phyloP scores from a whole-genome alignment of 768 basidiomycete species.

The Infundibulicybe gibba region DNA sequence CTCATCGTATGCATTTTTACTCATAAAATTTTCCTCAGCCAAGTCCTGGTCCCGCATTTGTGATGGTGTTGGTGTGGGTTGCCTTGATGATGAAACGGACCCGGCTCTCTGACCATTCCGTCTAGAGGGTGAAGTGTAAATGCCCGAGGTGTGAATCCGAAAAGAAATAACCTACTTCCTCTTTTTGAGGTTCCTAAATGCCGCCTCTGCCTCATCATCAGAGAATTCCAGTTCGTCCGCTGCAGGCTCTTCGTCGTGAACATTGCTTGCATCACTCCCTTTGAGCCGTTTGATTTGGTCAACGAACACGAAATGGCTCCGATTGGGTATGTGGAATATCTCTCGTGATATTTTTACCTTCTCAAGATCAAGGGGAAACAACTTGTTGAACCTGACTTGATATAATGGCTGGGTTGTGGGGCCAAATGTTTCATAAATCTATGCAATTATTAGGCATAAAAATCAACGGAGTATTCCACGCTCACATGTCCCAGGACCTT shows the following conservation, averaged over 20 bases:
- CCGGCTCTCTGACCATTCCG: constrained; percentile 47
- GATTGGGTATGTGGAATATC: constrained; percentile 80
- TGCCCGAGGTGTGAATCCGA: constrained; percentile 2
- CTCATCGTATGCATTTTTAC: constrained; percentile 62
- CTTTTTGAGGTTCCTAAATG: constrained; percentile 59
- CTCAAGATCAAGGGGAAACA: constrained; percentile 56
- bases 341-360: constrained; percentile 52
- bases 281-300: constrained; percentile 64
- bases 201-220: constrained; percentile 89
- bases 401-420: constrained; percentile 90
- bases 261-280: constrained; percentile 93
- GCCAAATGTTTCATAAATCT: constrained; percentile 96
- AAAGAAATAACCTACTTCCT: constrained; percentile 41
- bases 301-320: constrained; percentile 83
- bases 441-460: constrained; percentile 8
- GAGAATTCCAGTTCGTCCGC: constrained; percentile 93
- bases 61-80: constrained; percentile 50
- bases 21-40: constrained; percentile 37
- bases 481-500: constrained; percentile 89
- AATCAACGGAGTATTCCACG: constrained; percentile 8
- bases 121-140: constrained; percentile 25
- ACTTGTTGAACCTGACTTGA: constrained; percentile 74
- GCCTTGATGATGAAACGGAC: constrained; percentile 51
- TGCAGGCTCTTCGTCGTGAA: constrained; percentile 90
- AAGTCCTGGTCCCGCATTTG: constrained; percentile 55